Conservation (phyloP, 1,139 yeast genomes). For the Kodamaea sp. region DNA sequence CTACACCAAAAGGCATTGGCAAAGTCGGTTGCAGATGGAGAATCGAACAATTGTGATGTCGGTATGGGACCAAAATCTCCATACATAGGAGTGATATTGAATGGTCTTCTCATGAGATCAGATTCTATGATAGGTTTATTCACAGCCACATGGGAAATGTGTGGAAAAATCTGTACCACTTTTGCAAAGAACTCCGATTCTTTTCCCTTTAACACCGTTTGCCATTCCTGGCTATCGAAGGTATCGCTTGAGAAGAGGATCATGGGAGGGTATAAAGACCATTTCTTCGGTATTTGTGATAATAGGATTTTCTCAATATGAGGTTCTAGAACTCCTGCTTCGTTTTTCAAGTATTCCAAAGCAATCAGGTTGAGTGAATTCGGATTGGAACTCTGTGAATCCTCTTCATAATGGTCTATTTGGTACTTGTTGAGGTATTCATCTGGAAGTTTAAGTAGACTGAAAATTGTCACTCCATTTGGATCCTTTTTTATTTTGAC, state of each 20-base stretch:
- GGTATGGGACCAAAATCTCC: conserved; percentile 66
- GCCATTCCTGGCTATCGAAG: conserved; percentile 42
- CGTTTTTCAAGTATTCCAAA: background rate
- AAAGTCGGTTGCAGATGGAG: conserved; percentile 49
- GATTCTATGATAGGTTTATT: conserved; percentile 66
- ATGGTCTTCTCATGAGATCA: conserved; percentile 63
- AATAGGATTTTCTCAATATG: background rate
- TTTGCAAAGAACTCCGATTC: conserved; percentile 21
- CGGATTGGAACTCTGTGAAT: background rate
- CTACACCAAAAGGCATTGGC: conserved; percentile 69
- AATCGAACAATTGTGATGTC: conserved; percentile 21
- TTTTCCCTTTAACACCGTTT: conserved; percentile 10
- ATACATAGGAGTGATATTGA: conserved; percentile 54
- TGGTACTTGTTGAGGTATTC: conserved; percentile 2
- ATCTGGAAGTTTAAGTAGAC: conserved; percentile 1
- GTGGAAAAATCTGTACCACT: conserved; percentile 20
- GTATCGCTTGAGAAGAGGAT: conserved; percentile 52
- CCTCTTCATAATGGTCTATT: conserved; percentile 1
- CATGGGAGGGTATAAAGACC: conserved; percentile 69
- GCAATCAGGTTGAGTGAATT: background rate
- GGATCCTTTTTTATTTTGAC: conserved; percentile 23
- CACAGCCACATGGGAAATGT: conserved; percentile 64
- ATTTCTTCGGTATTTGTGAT: conserved; percentile 46
- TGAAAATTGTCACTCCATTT: conserved; percentile 14
- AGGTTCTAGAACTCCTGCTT: background rate